Percentiles rank a stretch among this genome's conserved stretches.
Evolutionary conservation across 2,329 filamentous ascomycete species (phyloP).

Genomic region (Plectosphaerella plurivora): DNA sequence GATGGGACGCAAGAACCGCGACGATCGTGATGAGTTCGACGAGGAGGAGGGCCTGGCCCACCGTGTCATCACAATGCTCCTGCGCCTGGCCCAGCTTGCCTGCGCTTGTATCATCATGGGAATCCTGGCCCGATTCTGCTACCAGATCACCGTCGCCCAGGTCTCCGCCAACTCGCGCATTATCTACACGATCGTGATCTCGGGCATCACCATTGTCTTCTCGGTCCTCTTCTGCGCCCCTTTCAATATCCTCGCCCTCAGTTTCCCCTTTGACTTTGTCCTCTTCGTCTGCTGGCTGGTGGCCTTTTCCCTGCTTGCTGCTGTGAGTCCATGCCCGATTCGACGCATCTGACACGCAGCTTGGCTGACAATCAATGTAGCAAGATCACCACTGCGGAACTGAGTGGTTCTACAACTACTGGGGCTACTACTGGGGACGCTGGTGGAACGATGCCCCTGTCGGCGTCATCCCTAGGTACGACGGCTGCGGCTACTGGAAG

Average conservation of each 20-base stretch:
- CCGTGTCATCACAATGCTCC: conserved; percentile 13
- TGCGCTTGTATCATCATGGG: conserved; percentile 18
- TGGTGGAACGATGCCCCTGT: conserved; percentile 11
- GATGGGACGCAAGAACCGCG: too few species aligned
- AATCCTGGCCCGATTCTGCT: conserved; percentile 15
- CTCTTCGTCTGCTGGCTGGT: conserved; percentile 22
- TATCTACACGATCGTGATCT: conserved; percentile 10
- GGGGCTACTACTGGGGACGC: conserved; percentile 21
- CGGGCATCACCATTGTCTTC: not conserved
- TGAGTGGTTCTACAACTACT: conserved; percentile 18
- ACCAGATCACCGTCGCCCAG: conserved; percentile 8
- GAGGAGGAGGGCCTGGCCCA: conserved; percentile 10
- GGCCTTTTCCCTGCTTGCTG: conserved; percentile 17
- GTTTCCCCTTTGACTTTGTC: conserved; percentile 19
- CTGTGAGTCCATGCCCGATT: conserved; percentile 8
- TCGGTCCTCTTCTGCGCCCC: conserved; percentile 14
- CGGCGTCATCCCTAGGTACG: conserved; percentile 5
- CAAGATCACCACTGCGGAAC: conserved; percentile 8
- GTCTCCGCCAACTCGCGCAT: conserved; percentile 11
- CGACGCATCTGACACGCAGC: not conserved
- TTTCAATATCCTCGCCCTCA: conserved; percentile 14
- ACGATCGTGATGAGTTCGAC: not conserved
- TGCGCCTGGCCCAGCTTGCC: conserved; percentile 13
- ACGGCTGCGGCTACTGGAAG: conserved; percentile 16
- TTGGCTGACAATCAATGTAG: not conserved